Conservation (phyloP, 192 early-diverging fungal genomes). For the Podila epigama region DNA sequence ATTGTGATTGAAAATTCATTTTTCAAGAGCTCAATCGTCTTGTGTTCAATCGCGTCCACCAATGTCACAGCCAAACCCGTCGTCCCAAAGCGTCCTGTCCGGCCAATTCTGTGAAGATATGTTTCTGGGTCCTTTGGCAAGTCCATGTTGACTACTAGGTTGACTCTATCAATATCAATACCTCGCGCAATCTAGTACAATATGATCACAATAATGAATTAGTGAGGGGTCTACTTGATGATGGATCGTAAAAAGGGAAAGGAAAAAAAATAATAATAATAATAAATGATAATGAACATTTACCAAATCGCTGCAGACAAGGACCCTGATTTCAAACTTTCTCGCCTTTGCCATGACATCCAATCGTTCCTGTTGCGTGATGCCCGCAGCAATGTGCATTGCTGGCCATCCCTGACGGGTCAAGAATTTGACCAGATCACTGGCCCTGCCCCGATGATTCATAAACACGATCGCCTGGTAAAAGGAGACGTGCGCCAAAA, state of each 20-base stretch:
- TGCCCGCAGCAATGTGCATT: constrained; percentile 55
- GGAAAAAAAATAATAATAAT: background rate
- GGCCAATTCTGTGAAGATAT: constrained; percentile 83
- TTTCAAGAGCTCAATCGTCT: constrained; percentile 40
- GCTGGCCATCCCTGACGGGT: constrained; percentile 59
- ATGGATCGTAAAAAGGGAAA: background rate
- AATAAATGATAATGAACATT: background rate
- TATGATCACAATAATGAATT: background rate
- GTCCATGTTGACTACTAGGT: constrained; percentile 80
- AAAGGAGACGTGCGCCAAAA: constrained; percentile 59
- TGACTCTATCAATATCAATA: constrained; percentile 77
- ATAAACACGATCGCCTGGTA: constrained; percentile 70
- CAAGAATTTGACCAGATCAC: constrained; percentile 57
- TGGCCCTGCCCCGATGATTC: constrained; percentile 58
- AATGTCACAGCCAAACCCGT: constrained; percentile 64
- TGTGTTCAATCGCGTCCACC: constrained; percentile 40
- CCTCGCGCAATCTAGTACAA: constrained; percentile 62
- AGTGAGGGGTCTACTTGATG: no score
- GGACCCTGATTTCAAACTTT: constrained; percentile 60
- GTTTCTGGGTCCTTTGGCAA: constrained; percentile 70
- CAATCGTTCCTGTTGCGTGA: constrained; percentile 55
- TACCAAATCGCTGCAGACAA: constrained; percentile 70
- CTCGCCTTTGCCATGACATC: constrained; percentile 60
- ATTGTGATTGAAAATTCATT: constrained; percentile 28
- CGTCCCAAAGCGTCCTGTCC: constrained; percentile 81